Base-by-base conservation (phyloP, 2,329 filamentous ascomycete genomes). In the Fusarium subtropicale region DNA sequence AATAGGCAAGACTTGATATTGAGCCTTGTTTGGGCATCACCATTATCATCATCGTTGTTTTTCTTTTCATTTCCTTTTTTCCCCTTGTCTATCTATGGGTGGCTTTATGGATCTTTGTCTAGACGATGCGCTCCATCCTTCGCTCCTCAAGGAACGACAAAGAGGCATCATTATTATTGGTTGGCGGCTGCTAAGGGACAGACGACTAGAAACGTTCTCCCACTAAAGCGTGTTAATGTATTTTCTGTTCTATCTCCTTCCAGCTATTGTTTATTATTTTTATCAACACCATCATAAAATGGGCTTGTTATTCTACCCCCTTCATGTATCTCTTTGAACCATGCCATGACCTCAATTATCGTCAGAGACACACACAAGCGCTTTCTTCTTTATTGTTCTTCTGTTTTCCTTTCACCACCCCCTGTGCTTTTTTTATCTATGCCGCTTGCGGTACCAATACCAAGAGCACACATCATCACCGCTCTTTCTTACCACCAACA, bases 101-200 rank as follows among this genome's bases (percentile, higher is more conserved):
- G 60, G 68, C 39, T 48, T 56, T 55, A 34, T n/a, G 55, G 50
- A 41, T 63, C 57, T 53, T 53, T 54, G 57, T 60, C 38, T 69
- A 69, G 65, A 71, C 65, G 58, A 66, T 71, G 65, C 28, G 38
- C 57, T 69, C 45, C 36, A 57, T 69, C 52, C 54, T 59, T 55
- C 45, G 55, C 46, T 56, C 61, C 68, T 33, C 61, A 31, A 45
- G 66, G 60, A 63, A 36, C 24, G 51, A 69, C 48, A 39, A 59
- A 66, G 64, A 69, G 57, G 22, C 68, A 69, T 71, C 53, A 63
- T 66, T 58, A 38, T 71, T 44, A 58, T 66, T 53, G 52, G 28
- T 42, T 39, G 52, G 48, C 46, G 46, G 62, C 50, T 36, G 68
- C 54, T 30, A 30, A 30, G 51, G 51, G 55, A 45, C 10, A 22